phyloP scores from a whole-genome alignment of 768 basidiomycete genomes.

The Mycena indigotica region DNA sequence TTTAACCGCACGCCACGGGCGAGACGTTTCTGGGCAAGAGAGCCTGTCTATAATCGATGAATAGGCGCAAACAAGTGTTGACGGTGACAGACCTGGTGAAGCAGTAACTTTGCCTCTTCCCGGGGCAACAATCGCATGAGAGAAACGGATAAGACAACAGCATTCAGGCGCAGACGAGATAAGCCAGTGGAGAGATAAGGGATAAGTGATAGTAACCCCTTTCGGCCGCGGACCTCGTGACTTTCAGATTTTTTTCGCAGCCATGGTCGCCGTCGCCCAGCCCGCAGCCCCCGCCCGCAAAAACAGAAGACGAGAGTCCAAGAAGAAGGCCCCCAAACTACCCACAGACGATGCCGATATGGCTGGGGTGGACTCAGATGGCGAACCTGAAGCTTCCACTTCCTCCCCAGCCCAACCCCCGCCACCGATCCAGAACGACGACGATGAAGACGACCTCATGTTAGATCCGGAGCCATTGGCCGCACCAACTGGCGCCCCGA shows the following conservation, averaged over 20 bases:
- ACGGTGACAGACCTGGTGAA: constrained; percentile 45
- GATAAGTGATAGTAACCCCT: background rate
- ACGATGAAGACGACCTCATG: constrained; percentile 63
- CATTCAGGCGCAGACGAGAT: too few species aligned
- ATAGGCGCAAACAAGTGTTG: background rate
- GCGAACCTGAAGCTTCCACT: constrained; percentile 25
- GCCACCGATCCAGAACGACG: constrained; percentile 20
- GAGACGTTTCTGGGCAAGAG: constrained; percentile 90
- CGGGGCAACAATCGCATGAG: constrained; percentile 59
- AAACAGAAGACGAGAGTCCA: constrained; percentile 45
- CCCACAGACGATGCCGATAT: constrained; percentile 15
- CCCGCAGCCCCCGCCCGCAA: constrained; percentile 38
- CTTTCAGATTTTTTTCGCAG: background rate
- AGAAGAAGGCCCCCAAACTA: constrained; percentile 32
- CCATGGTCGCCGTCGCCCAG: constrained; percentile 20
- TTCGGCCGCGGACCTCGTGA: background rate
- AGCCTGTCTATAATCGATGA: constrained; percentile 62
- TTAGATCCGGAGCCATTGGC: constrained; percentile 54
- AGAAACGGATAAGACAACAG: background rate
- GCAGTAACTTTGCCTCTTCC: constrained; percentile 59
- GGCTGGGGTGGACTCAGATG: constrained; percentile 29
- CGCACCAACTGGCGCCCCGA: constrained; percentile 54
- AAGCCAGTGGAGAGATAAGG: too few species aligned
- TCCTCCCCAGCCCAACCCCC: constrained; percentile 20
- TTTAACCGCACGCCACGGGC: constrained; percentile 92